These are phyloP conservation scores for Stagonosporopsis vannaccii DNA, from an alignment of 2,329 filamentous ascomycete species.

Conservation along the genomic window DNA sequence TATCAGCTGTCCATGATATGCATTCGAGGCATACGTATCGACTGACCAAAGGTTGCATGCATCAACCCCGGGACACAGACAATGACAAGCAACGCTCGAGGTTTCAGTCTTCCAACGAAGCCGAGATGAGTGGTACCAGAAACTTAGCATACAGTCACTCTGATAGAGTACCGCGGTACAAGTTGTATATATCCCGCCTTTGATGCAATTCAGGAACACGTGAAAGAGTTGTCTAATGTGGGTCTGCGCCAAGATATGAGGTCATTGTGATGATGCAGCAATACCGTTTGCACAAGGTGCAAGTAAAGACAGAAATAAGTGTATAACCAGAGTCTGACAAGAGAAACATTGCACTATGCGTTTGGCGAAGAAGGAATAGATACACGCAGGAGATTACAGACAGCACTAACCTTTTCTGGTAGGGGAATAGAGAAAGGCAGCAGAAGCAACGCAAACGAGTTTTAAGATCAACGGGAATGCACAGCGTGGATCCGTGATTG, in stretches of 20 bases:
- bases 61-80: too few species aligned
- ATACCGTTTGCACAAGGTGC: too few species aligned
- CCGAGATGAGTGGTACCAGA: too few species aligned
- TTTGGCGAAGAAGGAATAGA: neutral
- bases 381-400: neutral
- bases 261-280: neutral
- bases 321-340: too few species aligned
- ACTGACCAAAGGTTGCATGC: too few species aligned
- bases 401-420: neutral
- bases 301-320: neutral
- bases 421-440: neutral
- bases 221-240: neutral
- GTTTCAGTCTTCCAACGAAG: too few species aligned
- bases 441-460: neutral
- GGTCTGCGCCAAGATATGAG: slow-evolving; percentile 13
- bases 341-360: neutral
- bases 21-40: too few species aligned
- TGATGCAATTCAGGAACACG: neutral
- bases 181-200: too few species aligned
- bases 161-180: neutral
- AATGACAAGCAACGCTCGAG: too few species aligned
- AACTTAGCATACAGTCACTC: too few species aligned
- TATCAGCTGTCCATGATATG: too few species aligned
- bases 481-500: neutral
- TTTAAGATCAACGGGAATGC: neutral